Conservation (phyloP, 1,284 basidiomycete species). For the Leccinum glutinopallens region DNA sequence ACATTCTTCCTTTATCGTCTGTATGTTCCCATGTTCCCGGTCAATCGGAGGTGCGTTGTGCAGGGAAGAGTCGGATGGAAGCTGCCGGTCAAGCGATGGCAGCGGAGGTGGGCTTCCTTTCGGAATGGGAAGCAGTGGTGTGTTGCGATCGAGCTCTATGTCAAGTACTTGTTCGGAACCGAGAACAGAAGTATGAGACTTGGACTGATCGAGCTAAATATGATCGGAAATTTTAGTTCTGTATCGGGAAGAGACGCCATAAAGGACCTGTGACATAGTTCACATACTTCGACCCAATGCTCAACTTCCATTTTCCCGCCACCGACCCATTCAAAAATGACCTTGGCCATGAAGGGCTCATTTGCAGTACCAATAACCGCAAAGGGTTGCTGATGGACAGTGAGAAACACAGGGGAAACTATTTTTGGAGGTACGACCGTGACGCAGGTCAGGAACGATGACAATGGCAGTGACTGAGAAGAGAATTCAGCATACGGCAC, state of each 20-base stretch:
- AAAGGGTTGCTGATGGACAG: constrained; percentile 55
- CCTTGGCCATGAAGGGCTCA: constrained; percentile 62
- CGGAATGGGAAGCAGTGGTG: constrained; percentile 48
- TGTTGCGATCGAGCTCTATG: constrained; percentile 67
- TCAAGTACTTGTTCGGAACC: constrained; percentile 76
- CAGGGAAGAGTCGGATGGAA: constrained; percentile 8
- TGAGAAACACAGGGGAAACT: constrained; percentile 37
- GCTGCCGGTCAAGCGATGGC: constrained; percentile 33
- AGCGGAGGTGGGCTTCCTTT: constrained; percentile 28
- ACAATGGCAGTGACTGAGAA: constrained; percentile 36
- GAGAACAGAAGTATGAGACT: constrained; percentile 45
- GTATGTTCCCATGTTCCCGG: constrained; percentile 1
- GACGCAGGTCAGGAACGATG: constrained; percentile 49
- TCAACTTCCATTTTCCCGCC: constrained; percentile 53
- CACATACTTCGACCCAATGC: constrained; percentile 74
- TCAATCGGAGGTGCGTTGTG: constrained; percentile 1
- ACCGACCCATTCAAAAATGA: constrained; percentile 56
- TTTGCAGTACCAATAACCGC: constrained; percentile 56
- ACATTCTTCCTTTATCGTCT: constrained; percentile 26
- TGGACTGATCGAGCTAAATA: constrained; percentile 61
- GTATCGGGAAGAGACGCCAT: not conserved
- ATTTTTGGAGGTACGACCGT: constrained; percentile 43
- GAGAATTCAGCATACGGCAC: constrained; percentile 7
- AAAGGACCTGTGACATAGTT: not conserved
- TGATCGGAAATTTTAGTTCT: constrained; percentile 2